Base-by-base conservation (phyloP, 495 filamentous ascomycete species). In the Echria macrotheca region DNA sequence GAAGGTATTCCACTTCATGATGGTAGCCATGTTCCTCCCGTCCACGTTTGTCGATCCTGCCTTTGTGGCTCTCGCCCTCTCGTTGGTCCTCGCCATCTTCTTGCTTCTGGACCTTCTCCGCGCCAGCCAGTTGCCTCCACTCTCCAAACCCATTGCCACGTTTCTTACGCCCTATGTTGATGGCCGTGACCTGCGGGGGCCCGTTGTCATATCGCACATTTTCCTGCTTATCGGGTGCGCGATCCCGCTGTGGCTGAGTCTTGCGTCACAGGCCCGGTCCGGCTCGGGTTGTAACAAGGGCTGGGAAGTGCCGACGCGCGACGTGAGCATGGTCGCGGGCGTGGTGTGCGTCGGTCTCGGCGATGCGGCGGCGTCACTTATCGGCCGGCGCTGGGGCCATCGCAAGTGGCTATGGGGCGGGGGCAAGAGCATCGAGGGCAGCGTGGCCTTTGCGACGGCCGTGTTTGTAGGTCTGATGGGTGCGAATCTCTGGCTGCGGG, bases 1-100 rank as follows among this genome's bases (percentile, higher is more conserved):
- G 29, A 99, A 99, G 67, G 86, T 99, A 8, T 99, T 99, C 67
- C 93, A 99, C 65, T 93, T 91, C 53, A 95, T 89, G 81, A 96
- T 96, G 81, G 90, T 97, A 28, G 77, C 81, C 33, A 95, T 99
- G 87, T 85, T 99, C 52, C 75, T 96, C 2, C 89, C 93, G 9
- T 79, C 86, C 1, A 83, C 82, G 2, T 94, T 83, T 59, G 65
- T 96, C 52, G 94, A 97, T 64, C 94, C 93, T 6, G 65, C 80
- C 14, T 97, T 89, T 60, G 79, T 81, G 37, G 79, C 87, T 1
- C 75, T 98, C 5, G 86, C 88, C 1, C 69, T 97, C 36, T 73
- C 72, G 1, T 67, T 95, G 21, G 78, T 87, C 12, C 76, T 97
- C 23, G 77, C 82, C 10, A 69, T 90, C 29, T 97, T 99, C 69